A percentile compares a stretch with the other conserved stretches of the same genome.
phyloP scores from a whole-genome alignment of 2,329 filamentous ascomycete genomes.

The Xylariaceae sp. region DNA sequence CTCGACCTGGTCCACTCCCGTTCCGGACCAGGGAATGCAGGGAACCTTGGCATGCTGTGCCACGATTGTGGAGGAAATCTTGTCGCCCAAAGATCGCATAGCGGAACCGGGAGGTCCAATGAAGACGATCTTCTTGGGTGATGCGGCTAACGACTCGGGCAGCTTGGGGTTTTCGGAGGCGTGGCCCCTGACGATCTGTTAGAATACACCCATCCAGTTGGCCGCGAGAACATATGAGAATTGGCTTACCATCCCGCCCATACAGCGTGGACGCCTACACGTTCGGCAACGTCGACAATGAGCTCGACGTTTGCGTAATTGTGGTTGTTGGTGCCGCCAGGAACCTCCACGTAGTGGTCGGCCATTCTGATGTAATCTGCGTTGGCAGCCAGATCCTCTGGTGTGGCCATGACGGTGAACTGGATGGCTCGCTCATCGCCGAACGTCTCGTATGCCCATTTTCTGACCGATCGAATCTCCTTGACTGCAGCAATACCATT shows the following conservation, averaged over 20 bases:
- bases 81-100: constrained; percentile 98
- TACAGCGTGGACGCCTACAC: constrained; percentile 96
- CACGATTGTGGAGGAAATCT: constrained; percentile 98
- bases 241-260: constrained; percentile 90
- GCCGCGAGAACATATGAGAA: background rate
- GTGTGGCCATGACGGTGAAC: constrained; percentile 99
- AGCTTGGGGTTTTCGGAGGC: constrained; percentile 98
- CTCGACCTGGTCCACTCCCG: constrained; percentile 75
- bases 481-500: constrained; percentile 99
- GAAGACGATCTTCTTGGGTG: constrained; percentile 97
- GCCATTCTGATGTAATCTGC: constrained; percentile 99
- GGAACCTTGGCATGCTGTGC: constrained; percentile 94
- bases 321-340: constrained; percentile 99
- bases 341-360: constrained; percentile 98
- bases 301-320: constrained; percentile 99
- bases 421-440: constrained; percentile 97
- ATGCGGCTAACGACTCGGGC: constrained; percentile 90
- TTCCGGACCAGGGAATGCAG: constrained; percentile 99
- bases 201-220: too few relatives aligned
- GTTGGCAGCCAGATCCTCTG: constrained; percentile 94
- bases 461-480: constrained; percentile 96
- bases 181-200: constrained; percentile 63
- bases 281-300: constrained; percentile 97
- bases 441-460: constrained; percentile 99
- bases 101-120: constrained; percentile 96